Percentiles rank a stretch among this genome's conserved stretches.
phyloP scores from a whole-genome alignment of 2,329 filamentous ascomycete genomes.

The Colletotrichum lindemuthianum region DNA sequence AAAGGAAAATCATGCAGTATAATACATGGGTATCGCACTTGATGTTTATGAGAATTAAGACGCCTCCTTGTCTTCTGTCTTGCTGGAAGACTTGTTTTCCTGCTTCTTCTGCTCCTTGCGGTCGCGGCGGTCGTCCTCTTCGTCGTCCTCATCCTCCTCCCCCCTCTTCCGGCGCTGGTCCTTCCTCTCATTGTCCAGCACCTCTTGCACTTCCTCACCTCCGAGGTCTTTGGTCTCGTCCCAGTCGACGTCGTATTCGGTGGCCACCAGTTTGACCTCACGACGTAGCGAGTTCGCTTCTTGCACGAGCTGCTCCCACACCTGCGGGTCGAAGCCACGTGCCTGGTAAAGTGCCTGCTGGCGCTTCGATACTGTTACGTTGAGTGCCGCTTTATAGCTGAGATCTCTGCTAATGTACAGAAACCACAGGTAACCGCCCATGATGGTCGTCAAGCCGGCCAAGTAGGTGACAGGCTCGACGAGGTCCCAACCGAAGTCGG shows the following conservation, averaged over 20 bases:
- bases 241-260: conserved; percentile 93
- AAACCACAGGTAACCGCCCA: conserved; percentile 94
- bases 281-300: conserved; percentile 80
- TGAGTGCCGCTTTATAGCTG: conserved; percentile 86
- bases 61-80: conserved; percentile 7
- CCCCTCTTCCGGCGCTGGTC: conserved; percentile 48
- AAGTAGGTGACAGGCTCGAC: conserved; percentile 94
- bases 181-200: conserved; percentile 63
- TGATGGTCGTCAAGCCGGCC: conserved; percentile 84
- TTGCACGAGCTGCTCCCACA: conserved; percentile 82
- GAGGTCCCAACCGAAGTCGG: conserved; percentile 86
- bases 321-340: conserved; percentile 77
- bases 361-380: conserved; percentile 82
- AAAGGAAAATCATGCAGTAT: not conserved
- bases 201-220: conserved; percentile 70
- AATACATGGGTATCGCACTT: conserved; percentile 14
- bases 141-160: conserved; percentile 52
- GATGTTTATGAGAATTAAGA: conserved; percentile 1
- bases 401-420: conserved; percentile 91
- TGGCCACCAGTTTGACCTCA: conserved; percentile 83
- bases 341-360: conserved; percentile 81
- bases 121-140: conserved; percentile 48
- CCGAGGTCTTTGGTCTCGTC: conserved; percentile 80
- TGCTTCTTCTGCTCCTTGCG: conserved; percentile 43
- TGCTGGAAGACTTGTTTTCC: conserved; percentile 41